Evolutionary conservation across 371 early-diverging fungal genomes (phyloP), one percentile per base, ranked within the genome.

Genomic region (Haplosporangium sp.): DNA sequence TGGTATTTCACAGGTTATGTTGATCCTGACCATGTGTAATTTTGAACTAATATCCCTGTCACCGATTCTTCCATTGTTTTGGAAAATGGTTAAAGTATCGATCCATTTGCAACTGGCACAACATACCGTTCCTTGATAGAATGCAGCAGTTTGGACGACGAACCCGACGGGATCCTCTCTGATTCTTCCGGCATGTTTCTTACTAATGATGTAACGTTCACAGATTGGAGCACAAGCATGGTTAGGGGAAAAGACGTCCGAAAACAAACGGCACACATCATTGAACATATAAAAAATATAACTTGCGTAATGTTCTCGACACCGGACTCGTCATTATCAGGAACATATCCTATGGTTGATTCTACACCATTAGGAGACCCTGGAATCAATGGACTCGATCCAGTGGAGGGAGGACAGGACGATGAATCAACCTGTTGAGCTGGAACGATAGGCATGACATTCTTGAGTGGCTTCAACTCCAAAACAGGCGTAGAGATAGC

Each of bases 121-220:
- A 76, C 86, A 69, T 85, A 91, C 92, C 60, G 90, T 85, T 59
- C 92, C 93, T 61, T 88, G 84, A 64, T 90, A 90, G 74, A 89
- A 92, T 7, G 90, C 86, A 1, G 90, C 89, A 7, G 93, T 68
- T 59, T 91, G 88, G 7, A 93, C 83, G 76, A 93, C 89, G 67
- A 91, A 93, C 3, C 90, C 91, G n/a, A 94, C 83, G 5, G 94
- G 94, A 82, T 93, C 93, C 55, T 89, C 85, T 56, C 92, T 83
- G 69, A 94, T 89, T 53, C 89, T 83, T 42, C 90, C 89, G 14
- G 89, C 88, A 67, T 90, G 88, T 59, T 83, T 84, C 59, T 85
- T 86, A 46, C 90, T 90, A 60, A 46, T 23, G 29, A 29, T 29
- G 4, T 4, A 29, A 29, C 29, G 4, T 29, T 29, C 4, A 29